Evolutionary conservation across 2,329 filamentous ascomycete genomes (phyloP).

Genomic region (Tympanopsis confertula): DNA sequence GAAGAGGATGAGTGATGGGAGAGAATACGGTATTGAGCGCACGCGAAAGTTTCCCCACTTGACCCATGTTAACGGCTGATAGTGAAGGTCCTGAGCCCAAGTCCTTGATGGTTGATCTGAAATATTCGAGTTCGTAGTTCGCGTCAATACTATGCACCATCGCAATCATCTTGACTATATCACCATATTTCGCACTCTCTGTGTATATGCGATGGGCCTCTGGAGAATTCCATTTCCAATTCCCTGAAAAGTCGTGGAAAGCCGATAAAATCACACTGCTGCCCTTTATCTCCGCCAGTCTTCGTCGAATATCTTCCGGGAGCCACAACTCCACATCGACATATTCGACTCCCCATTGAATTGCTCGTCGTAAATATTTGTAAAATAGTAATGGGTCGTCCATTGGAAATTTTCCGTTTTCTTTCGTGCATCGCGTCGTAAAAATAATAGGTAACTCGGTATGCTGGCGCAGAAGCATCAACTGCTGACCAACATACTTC

Average conservation of each 20-base stretch:
- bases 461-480: conserved; percentile 72
- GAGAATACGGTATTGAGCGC: conserved; percentile 79
- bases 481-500: conserved; percentile 74
- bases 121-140: conserved; percentile 84
- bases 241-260: conserved; percentile 78
- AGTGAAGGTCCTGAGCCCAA: conserved; percentile 63
- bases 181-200: conserved; percentile 62
- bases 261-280: conserved; percentile 83
- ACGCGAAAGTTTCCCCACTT: conserved; percentile 73
- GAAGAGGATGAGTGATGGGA: conserved; percentile 73
- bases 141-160: conserved; percentile 73
- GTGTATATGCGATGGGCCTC: conserved; percentile 63
- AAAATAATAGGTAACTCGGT: conserved; percentile 86
- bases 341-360: conserved; percentile 84
- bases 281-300: conserved; percentile 58
- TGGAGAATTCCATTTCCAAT: conserved; percentile 69
- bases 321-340: conserved; percentile 84
- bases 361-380: conserved; percentile 69
- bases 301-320: conserved; percentile 61
- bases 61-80: conserved; percentile 79
- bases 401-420: conserved; percentile 80
- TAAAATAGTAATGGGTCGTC: conserved; percentile 65
- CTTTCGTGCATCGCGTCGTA: conserved; percentile 68
- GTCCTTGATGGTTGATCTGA: conserved; percentile 63
- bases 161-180: conserved; percentile 85